Conservation (phyloP, 2,329 filamentous ascomycete genomes). For the Plenodomus lindquistii region DNA sequence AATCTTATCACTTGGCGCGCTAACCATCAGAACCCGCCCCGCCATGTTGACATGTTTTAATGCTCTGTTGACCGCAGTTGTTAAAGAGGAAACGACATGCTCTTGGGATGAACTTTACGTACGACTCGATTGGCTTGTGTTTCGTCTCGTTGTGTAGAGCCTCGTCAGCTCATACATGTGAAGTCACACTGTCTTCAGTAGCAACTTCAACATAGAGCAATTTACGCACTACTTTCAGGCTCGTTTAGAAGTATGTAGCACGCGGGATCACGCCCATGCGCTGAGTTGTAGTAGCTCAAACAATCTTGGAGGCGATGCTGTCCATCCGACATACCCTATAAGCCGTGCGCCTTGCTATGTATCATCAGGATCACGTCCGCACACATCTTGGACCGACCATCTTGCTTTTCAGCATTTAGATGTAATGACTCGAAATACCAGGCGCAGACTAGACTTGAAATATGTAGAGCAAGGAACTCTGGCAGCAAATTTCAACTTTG, state of each 20-base stretch:
- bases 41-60: background rate
- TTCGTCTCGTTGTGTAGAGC: too few relatives aligned
- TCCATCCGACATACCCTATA: background rate
- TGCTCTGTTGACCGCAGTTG: background rate
- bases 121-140: too few relatives aligned
- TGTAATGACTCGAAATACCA: too few relatives aligned
- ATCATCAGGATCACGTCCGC: background rate
- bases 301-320: background rate
- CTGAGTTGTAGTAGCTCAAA: background rate
- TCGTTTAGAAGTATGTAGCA: too few relatives aligned
- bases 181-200: too few relatives aligned
- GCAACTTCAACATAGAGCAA: too few relatives aligned
- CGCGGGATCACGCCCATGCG: background rate
- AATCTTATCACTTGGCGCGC: conserved; percentile 38
- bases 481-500: background rate
- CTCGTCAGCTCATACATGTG: too few relatives aligned
- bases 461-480: background rate
- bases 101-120: too few relatives aligned
- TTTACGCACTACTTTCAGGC: too few relatives aligned
- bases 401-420: too few relatives aligned
- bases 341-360: background rate
- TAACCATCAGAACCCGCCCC: background rate
- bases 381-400: background rate
- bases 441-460: background rate
- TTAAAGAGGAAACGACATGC: background rate